Evolutionary conservation across 768 basidiomycete genomes (phyloP), one percentile per base, ranked within the genome.

Genomic region (Hygrocybe punicea): DNA sequence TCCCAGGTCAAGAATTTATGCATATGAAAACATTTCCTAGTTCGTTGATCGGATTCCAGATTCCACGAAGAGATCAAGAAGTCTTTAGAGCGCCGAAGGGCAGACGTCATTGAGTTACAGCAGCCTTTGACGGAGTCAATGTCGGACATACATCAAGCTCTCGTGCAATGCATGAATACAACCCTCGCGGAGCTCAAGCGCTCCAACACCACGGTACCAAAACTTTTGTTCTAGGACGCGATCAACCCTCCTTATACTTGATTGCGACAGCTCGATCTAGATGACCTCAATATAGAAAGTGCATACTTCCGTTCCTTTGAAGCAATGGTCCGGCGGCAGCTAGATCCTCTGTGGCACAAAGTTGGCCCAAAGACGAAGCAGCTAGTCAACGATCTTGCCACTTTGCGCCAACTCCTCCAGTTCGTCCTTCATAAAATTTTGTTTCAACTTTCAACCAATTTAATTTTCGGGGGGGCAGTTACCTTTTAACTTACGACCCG

Each of bases 301-400:
- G 92, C 94, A 0, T 94, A 98, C 64, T 98, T 98, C 70, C 84
- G 85, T 34, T 92, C 90, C 1, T 99, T 98, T 65, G 95, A 98
- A 65, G 74, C 82, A 17, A 80, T 96, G 50, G 93, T 98, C 2
- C 84, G 95, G 3, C 82, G 84, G 33, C 93, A 95, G 65, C 82
- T 98, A 7, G 93, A 97, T 69, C 81, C 93, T 0, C 88, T 97
- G 6, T 98, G 97, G 96, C 94, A 98, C 71, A 92, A 93, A 72
- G 95, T 96, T 24, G 93, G 93, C 0, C 86, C 91, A 1, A 87
- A 84, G 58, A 98, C 95, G 4, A 93, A 91, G 63, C 91, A 94
- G 58, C 83, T 98, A 10, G 93, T 98, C 8, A 83, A 79, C 51
- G 96, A 98, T 68, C 82, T 99, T 16, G 85, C 89, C 0, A 88